These are phyloP conservation scores for Aspergillus ochraceus DNA, from an alignment of 2,329 filamentous ascomycete genomes.

Conservation along the genomic window DNA sequence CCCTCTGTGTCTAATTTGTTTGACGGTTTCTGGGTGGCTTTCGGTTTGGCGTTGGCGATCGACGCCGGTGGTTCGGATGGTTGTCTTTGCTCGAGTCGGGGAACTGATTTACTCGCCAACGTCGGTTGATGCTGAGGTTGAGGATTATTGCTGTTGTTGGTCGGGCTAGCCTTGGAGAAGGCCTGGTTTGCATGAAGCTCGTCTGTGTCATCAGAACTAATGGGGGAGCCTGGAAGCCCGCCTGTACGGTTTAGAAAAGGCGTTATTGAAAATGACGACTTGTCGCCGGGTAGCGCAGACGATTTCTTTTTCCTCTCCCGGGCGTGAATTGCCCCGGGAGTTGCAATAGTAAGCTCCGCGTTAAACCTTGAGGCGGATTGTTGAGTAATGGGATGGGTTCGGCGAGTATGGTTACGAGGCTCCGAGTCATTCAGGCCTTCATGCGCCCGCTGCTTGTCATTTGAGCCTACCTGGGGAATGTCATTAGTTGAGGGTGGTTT, in stretches of 20 bases:
- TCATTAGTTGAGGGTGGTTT: slow-evolving; percentile 71
- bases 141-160: neutral
- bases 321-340: slow-evolving; percentile 48
- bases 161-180: neutral
- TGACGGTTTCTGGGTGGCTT: slow-evolving; percentile 8
- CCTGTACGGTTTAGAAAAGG: slow-evolving; percentile 82
- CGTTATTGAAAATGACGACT: slow-evolving; percentile 90
- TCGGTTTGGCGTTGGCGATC: slow-evolving; percentile 12
- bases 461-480: slow-evolving; percentile 67
- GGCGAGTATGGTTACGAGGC: slow-evolving; percentile 29
- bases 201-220: slow-evolving; percentile 29
- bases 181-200: slow-evolving; percentile 18
- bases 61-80: neutral
- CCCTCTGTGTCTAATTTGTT: neutral
- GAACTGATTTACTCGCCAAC: neutral
- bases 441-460: slow-evolving; percentile 48
- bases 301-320: slow-evolving; percentile 60
- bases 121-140: neutral
- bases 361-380: slow-evolving; percentile 35
- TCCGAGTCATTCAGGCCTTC: slow-evolving; percentile 30
- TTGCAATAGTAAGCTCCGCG: slow-evolving; percentile 50
- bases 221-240: slow-evolving; percentile 47
- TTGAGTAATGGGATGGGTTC: slow-evolving; percentile 44
- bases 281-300: slow-evolving; percentile 70
- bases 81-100: neutral